phyloP scores from a whole-genome alignment of 2,329 filamentous ascomycete species.

The Ascochyta clinopodiicola region DNA sequence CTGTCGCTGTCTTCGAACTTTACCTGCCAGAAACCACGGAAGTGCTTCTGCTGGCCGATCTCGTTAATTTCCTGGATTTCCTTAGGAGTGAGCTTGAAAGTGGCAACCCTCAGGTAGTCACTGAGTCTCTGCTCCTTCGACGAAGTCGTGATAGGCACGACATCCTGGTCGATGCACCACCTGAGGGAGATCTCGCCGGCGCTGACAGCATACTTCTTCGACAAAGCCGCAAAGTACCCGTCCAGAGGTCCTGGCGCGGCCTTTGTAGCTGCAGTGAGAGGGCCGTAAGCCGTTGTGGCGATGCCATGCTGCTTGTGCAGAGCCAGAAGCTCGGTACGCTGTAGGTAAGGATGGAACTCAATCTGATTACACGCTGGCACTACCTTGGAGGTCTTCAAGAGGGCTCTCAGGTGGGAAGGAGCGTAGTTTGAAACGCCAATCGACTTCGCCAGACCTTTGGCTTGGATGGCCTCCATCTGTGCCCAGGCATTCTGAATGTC shows the following conservation, averaged over 20 bases:
- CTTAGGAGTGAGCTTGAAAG: conserved; percentile 64
- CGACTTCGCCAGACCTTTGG: conserved; percentile 63
- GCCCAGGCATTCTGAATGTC: conserved; percentile 66
- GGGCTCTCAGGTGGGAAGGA: conserved; percentile 60
- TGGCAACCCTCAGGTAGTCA: conserved; percentile 62
- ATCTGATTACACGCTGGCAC: conserved; percentile 71
- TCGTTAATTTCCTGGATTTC: conserved; percentile 60
- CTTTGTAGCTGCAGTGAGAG: conserved; percentile 60
- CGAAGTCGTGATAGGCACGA: conserved; percentile 66
- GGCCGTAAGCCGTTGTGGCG: conserved; percentile 56
- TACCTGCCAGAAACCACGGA: conserved; percentile 64
- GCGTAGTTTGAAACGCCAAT: conserved; percentile 69
- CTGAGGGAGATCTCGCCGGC: conserved; percentile 64
- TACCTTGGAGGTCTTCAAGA: conserved; percentile 60
- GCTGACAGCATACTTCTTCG: conserved; percentile 67
- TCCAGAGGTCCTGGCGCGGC: conserved; percentile 64
- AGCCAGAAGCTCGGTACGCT: conserved; percentile 64
- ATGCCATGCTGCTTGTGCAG: conserved; percentile 59
- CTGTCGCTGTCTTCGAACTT: conserved; percentile 62
- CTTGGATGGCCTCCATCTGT: conserved; percentile 64
- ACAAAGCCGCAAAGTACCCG: conserved; percentile 56
- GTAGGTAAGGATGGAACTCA: conserved; percentile 72
- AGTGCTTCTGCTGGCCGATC: conserved; percentile 66
- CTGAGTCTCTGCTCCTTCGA: conserved; percentile 65
- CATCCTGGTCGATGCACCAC: conserved; percentile 67